These are phyloP conservation scores for Secale cereale DNA, from an alignment of 176 grass and related monocot species.

Conservation along the genomic window DNA sequence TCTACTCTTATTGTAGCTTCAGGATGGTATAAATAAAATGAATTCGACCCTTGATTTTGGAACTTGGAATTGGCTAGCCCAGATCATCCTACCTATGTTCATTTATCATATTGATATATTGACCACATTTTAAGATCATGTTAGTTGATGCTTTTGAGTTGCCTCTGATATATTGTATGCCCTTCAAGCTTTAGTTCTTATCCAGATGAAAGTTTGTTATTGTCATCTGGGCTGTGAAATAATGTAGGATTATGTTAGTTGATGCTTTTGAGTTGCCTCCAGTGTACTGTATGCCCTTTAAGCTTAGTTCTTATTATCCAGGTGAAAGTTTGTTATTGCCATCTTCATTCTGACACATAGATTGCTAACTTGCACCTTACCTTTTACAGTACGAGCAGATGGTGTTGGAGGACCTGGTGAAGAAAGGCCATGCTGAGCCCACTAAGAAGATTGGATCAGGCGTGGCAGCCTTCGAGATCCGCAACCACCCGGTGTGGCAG, in stretches of 20 bases:
- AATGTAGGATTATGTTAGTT: too few relatives aligned
- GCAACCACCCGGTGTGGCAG: constrained; percentile 60
- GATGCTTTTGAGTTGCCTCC: too few relatives aligned
- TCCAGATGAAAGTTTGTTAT: not conserved
- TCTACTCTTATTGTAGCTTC: not conserved
- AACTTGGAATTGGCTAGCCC: not conserved
- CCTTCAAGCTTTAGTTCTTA: not conserved
- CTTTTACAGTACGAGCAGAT: constrained; percentile 76
- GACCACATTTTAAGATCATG: not conserved
- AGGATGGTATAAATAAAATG: not conserved
- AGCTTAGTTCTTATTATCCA: too few relatives aligned
- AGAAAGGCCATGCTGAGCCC: constrained; percentile 75
- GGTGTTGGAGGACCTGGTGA: constrained; percentile 70
- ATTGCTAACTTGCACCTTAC: constrained; percentile 11
- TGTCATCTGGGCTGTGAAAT: too few relatives aligned
- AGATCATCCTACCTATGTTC: not conserved
- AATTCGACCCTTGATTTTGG: not conserved
- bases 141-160: not conserved
- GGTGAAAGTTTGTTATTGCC: too few relatives aligned
- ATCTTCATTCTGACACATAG: not conserved
- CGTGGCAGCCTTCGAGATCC: constrained; percentile 76
- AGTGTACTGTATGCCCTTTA: too few relatives aligned
- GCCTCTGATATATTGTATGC: not conserved
- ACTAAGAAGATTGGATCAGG: constrained; percentile 74
- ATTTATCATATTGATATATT: not conserved